Conservation (phyloP, 2,329 filamentous ascomycete species). For the Neopestalotiopsis rosae region DNA sequence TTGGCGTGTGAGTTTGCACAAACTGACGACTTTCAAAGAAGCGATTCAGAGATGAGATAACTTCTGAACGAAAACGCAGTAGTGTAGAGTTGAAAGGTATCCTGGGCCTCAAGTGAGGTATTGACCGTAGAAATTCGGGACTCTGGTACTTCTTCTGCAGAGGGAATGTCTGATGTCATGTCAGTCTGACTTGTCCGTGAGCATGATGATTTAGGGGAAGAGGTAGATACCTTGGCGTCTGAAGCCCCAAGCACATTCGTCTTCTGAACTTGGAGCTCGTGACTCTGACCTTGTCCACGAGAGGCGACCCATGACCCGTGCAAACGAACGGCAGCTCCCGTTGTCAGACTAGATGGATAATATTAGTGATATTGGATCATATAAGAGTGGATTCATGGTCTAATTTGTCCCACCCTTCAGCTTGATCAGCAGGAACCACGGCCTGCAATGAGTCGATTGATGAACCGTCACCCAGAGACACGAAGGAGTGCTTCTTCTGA, state of each 20-base stretch:
- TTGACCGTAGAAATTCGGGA: conserved; percentile 83
- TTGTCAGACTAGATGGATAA: conserved; percentile 67
- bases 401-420: conserved; percentile 66
- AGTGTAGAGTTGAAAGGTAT: conserved; percentile 81
- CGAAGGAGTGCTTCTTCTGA: conserved; percentile 84
- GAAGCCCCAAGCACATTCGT: conserved; percentile 77
- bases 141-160: conserved; percentile 97
- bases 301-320: conserved; percentile 79
- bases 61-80: conserved; percentile 81
- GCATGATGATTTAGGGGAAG: conserved; percentile 11
- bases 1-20: conserved; percentile 86
- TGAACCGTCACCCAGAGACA: conserved; percentile 86
- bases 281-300: conserved; percentile 70
- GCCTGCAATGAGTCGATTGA: conserved; percentile 81
- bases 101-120: conserved; percentile 86
- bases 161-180: conserved; percentile 73
- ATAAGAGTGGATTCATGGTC: conserved; percentile 21
- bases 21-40: conserved; percentile 78
- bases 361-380: conserved; percentile 34
- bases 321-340: conserved; percentile 80
- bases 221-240: conserved; percentile 70
- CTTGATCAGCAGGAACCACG: conserved; percentile 73
- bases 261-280: conserved; percentile 78
- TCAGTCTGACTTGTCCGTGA: conserved; percentile 18
- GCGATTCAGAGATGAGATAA: conserved; percentile 72